phyloP scores from a whole-genome alignment of 2,329 filamentous ascomycete species.

The Chrysosporium keratinophilum region DNA sequence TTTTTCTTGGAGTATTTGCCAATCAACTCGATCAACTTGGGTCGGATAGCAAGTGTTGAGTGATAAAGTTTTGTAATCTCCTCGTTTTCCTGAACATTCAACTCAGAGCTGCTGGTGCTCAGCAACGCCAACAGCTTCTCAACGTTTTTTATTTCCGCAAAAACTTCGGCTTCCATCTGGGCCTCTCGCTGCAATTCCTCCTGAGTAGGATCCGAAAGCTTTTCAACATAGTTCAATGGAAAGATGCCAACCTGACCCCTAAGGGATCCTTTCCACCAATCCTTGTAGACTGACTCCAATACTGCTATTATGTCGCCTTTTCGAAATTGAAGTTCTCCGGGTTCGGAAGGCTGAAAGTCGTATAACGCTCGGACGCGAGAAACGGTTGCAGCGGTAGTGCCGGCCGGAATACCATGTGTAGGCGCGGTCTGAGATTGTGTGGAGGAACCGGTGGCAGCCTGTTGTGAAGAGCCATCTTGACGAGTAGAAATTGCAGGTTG shows the following conservation, averaged over 20 bases:
- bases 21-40: slow-evolving; percentile 94
- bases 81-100: slow-evolving; percentile 85
- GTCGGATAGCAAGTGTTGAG: slow-evolving; percentile 83
- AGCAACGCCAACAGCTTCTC: slow-evolving; percentile 77
- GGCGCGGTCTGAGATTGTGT: slow-evolving; percentile 28
- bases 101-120: slow-evolving; percentile 71
- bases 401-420: slow-evolving; percentile 53
- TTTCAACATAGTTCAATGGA: slow-evolving; percentile 97
- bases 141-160: slow-evolving; percentile 66
- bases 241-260: slow-evolving; percentile 95
- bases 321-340: slow-evolving; percentile 88
- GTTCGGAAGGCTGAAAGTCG: slow-evolving; percentile 88
- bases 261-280: slow-evolving; percentile 97
- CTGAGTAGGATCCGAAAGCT: slow-evolving; percentile 83
- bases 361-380: slow-evolving; percentile 87
- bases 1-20: slow-evolving; percentile 99
- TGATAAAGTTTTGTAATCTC: slow-evolving; percentile 90
- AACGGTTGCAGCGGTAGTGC: slow-evolving; percentile 91
- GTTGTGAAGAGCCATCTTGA: slow-evolving; percentile 24
- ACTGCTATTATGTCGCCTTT: slow-evolving; percentile 97
- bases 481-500: slow-evolving; percentile 30
- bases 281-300: slow-evolving; percentile 94
- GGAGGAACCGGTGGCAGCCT: slow-evolving; percentile 30
- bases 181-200: slow-evolving; percentile 93
- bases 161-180: slow-evolving; percentile 80